Base-by-base conservation (phyloP, 1,139 yeast species). In the Blastobotrys aristatus region DNA sequence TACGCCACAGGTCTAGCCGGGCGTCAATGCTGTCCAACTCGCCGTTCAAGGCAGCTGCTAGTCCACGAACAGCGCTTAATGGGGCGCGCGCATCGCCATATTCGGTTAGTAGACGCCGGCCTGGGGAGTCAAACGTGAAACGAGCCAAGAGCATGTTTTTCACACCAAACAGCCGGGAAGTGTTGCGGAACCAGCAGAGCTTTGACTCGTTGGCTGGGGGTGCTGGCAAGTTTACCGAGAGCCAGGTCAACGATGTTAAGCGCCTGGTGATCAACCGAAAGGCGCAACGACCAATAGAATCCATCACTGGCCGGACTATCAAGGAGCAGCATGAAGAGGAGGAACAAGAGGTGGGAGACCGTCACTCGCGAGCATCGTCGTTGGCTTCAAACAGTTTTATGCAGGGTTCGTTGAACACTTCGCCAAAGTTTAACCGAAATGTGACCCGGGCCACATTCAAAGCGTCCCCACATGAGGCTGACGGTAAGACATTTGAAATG, bases 231-330 rank as follows among this genome's bases (percentile, higher is more conserved):
- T 49, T 49, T 30, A 43, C 52, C 4, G 50, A 50, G 18, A 53
- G 48, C 22, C 47, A 48, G 20, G 18, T 46, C 13, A 46, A 47
- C 14, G 54, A 52, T 21, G 53, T n/a, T 61, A 71, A 39, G 64
- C 71, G 4, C 69, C 74, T 47, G 27, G 57, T 40, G 6, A 53
- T 54, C 50, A 51, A 38, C 68, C 70, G 47, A 76, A 43, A 37
- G 20, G 30, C 44, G 3, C 50, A 79, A 62, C 83, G 80, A 60
- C 46, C 79, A 73, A 21, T 50, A 7, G 55, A 52, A 24, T 30
- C 46, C 4, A 46, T 46, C 18, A 45, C 48, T 40, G 53, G 51
- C 7, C 18, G 16, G 18, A 17, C 8, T 7, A 22, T 29, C n/a
- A n/a, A 24, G 17, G 27, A 16, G 18, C 16, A 26, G 8, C 22